Percentiles rank a stretch among this genome's conserved stretches.
Conservation (phyloP, 2,329 filamentous ascomycete species). For the Pestalotiopsis sp. region DNA sequence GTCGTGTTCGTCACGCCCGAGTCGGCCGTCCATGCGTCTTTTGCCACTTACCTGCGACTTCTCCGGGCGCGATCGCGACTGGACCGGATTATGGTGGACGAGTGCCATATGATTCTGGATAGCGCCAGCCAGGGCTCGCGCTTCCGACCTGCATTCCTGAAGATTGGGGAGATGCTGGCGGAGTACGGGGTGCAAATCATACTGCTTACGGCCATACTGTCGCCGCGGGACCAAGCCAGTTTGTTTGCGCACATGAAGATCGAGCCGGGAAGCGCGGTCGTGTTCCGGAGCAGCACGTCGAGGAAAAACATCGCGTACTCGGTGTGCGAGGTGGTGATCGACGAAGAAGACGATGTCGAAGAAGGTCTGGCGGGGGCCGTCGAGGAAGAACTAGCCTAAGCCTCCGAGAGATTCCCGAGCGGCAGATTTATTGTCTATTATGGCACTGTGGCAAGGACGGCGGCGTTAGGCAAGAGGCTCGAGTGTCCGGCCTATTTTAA, state of each 20-base stretch:
- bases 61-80: neutral
- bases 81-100: neutral
- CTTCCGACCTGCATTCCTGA: too few relatives aligned
- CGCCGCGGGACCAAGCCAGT: neutral
- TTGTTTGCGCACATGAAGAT: neutral
- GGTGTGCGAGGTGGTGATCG: neutral
- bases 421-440: neutral
- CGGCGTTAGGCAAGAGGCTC: neutral
- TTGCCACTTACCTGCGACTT: neutral
- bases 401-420: neutral
- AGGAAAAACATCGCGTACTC: neutral
- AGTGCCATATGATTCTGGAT: neutral
- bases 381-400: neutral
- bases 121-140: too few relatives aligned
- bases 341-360: neutral
- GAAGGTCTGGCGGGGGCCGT: neutral
- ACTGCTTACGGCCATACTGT: neutral
- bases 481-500: neutral
- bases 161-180: neutral
- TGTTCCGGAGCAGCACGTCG: neutral
- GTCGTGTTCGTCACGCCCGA: neutral
- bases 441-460: neutral
- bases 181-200: neutral
- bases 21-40: neutral
- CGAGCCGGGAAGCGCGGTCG: neutral